Conservation (phyloP, 148 eudicot genomes). For the Camellia granthamiana region DNA sequence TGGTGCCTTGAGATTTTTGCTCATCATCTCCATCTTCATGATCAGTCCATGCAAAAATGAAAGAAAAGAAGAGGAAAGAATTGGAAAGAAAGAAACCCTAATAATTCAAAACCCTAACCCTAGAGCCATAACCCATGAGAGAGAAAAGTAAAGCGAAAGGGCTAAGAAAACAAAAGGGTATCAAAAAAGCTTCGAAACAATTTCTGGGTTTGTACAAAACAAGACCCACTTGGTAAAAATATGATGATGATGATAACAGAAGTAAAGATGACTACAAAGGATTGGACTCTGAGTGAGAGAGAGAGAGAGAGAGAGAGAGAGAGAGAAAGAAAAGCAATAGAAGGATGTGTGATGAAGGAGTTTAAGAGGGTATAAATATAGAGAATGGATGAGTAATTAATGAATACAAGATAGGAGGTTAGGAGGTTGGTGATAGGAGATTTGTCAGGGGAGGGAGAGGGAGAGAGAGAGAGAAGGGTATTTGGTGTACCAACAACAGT, state of each 20-base stretch:
- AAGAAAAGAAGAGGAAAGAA: not conserved
- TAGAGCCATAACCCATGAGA: slow-evolving; percentile 9
- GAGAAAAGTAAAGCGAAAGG: not conserved
- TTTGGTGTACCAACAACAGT: slow-evolving; percentile 41
- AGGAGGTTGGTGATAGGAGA: slow-evolving; percentile 17
- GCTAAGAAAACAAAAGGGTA: slow-evolving; percentile 5
- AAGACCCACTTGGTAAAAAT: not conserved
- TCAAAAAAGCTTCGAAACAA: not conserved
- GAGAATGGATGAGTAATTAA: slow-evolving; percentile 18
- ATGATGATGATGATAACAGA: not conserved
- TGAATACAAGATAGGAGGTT: slow-evolving; percentile 24
- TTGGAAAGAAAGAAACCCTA: slow-evolving; percentile 11
- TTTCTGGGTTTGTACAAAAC: not conserved
- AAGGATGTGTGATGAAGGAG: not conserved
- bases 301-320: not conserved
- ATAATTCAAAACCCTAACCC: slow-evolving; percentile 29
- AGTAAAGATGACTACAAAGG: not conserved
- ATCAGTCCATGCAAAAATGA: not conserved
- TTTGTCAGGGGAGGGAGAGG: slow-evolving; percentile 8
- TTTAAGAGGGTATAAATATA: slow-evolving; percentile 24
- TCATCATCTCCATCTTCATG: not conserved
- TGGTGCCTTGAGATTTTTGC: slow-evolving; percentile 24
- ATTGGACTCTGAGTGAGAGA: not conserved
- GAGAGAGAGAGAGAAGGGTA: slow-evolving; percentile 17
- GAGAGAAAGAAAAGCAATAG: not conserved